Conservation (phyloP, 805 yeast genomes). For the Saccharomycopsis capsularis region DNA sequence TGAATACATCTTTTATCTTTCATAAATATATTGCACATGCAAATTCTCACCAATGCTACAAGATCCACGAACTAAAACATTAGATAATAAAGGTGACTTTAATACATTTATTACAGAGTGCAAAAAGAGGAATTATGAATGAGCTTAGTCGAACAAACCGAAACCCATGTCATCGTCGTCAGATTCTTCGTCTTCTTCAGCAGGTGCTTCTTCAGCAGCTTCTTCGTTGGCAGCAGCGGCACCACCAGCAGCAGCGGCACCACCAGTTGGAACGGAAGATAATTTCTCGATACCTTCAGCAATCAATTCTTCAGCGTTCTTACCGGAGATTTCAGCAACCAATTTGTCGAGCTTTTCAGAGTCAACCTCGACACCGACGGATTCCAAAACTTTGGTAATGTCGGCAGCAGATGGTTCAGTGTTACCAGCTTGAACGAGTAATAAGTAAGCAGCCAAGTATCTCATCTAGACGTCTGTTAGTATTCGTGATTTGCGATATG, state of each 20-base stretch:
- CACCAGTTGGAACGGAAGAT: constrained; percentile 78
- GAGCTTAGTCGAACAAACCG: constrained; percentile 59
- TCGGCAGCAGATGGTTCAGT: constrained; percentile 74
- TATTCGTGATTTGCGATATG: no score
- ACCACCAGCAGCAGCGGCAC: constrained; percentile 60
- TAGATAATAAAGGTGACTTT: constrained; percentile 1
- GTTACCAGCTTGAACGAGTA: constrained; percentile 84
- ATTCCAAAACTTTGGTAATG: constrained; percentile 60
- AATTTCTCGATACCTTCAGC: constrained; percentile 78
- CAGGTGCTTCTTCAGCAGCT: constrained; percentile 49
- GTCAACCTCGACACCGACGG: constrained; percentile 79
- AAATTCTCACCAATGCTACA: no score
- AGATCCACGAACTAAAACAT: not conserved
- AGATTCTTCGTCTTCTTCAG: constrained; percentile 51
- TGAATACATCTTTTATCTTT: no score
- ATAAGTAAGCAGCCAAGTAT: constrained; percentile 90
- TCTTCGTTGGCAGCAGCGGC: constrained; percentile 50
- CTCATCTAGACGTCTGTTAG: constrained; percentile 44
- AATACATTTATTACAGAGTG: constrained; percentile 2
- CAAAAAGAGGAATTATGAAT: not conserved
- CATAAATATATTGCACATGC: no score
- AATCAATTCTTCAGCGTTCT: constrained; percentile 63
- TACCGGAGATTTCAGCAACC: constrained; percentile 73
- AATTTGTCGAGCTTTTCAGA: constrained; percentile 65
- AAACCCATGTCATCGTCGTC: constrained; percentile 66